Evolutionary conservation across 2,329 filamentous ascomycete species (phyloP), one percentile per base, ranked within the genome.

Genomic region (Alternaria angustiovoidea): DNA sequence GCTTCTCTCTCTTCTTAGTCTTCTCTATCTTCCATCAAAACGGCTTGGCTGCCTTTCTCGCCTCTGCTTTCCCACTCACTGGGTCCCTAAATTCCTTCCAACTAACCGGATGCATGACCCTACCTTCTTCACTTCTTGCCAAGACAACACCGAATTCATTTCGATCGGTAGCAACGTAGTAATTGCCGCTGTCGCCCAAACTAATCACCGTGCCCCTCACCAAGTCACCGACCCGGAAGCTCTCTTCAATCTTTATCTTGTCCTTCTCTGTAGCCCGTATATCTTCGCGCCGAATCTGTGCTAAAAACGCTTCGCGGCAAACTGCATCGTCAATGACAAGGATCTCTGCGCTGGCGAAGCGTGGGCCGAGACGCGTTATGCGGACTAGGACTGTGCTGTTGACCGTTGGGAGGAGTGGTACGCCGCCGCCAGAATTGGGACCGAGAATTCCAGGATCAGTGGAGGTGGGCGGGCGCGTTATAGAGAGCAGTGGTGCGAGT

Each of bases 261-360:
- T 98, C 95, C 81, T 97, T 97, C 81, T 99, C 95, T 18, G 95
- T 97, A 3, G 93, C 93, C 57, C 95, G 86, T 34, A 99, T 92
- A 75, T 99, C 95, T 81, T 98, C 94, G 64, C 90, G 88, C 18
- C 93, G 87, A 61, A 97, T 93, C 63, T 96, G 82, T 5, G 91
- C 93, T 79, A 93, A 90, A 86, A 94, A 96, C 68, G 93, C 90
- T 51, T 92, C 91, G 68, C 91, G 86, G 62, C 91, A 83, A 41
- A 91, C 89, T 11, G 85, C 86, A 34, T 79, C 69, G 71, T 76
- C 88, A 26, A 97, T 90, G 60, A 94, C 90, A 61, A 97, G 86
- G 68, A 98, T 97, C 22, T 91, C 90, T 54, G 96, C 89, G 26
- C 90, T 91, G 6, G 93, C 94, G 81, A 97, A 93, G 63, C 91